A percentile compares a stretch with the other conserved stretches of the same genome.
phyloP scores from a whole-genome alignment of 192 early-diverging fungal species.

The Podila epicladia region DNA sequence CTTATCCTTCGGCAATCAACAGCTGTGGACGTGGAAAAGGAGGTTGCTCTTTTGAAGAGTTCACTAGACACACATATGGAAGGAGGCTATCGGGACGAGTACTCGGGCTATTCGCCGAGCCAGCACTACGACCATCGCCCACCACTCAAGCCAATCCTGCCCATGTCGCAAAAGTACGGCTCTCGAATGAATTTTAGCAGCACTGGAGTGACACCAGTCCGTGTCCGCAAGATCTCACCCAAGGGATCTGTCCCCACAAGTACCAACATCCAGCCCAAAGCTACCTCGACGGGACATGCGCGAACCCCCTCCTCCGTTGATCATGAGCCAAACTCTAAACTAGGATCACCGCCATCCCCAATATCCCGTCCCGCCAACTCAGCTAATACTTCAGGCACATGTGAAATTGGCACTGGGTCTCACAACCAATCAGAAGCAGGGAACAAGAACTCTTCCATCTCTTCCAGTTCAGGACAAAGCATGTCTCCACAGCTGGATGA shows the following conservation, averaged over 20 bases:
- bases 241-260: conserved; percentile 7
- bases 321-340: too few relatives aligned
- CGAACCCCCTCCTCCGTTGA: not conserved
- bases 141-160: conserved; percentile 32
- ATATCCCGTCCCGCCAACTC: not conserved
- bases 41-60: conserved; percentile 29
- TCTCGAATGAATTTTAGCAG: conserved; percentile 17
- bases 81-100: not conserved
- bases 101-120: not conserved
- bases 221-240: conserved; percentile 41
- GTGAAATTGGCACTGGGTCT: not conserved
- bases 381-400: not conserved
- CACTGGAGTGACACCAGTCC: conserved; percentile 12
- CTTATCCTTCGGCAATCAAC: conserved; percentile 34
- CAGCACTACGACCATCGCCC: conserved; percentile 22
- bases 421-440: not conserved
- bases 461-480: too few relatives aligned
- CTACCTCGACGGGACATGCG: not conserved
- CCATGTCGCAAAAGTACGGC: conserved; percentile 44
- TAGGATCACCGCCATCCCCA: not conserved
- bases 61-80: conserved; percentile 31
- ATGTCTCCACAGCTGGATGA: conserved; percentile 7
- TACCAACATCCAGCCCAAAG: not conserved
- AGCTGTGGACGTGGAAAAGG: conserved; percentile 24
- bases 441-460: too few relatives aligned